Evolutionary conservation across 2,329 filamentous ascomycete species (phyloP).

Genomic region (Epichloe glyceriae): DNA sequence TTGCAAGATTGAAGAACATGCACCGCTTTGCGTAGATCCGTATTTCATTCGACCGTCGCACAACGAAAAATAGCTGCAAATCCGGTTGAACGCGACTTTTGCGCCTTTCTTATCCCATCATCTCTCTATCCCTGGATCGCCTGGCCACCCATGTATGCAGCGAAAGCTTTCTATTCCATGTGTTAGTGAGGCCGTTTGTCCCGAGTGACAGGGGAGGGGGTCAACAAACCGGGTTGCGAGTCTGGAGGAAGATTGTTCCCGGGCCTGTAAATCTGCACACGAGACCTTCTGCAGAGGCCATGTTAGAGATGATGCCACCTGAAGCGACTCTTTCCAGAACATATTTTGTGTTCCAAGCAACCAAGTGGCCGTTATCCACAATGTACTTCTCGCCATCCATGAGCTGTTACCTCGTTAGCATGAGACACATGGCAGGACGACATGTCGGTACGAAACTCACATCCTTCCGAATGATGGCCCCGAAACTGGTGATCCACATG

Average conservation of each 20-base stretch:
- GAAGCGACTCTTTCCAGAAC: conserved; percentile 79
- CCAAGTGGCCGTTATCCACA: conserved; percentile 83
- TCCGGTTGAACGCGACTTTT: neutral
- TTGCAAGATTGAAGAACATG: too few species aligned
- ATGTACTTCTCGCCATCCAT: conserved; percentile 72
- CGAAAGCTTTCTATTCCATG: conserved; percentile 33
- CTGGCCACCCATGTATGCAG: conserved; percentile 38
- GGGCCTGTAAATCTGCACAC: conserved; percentile 92
- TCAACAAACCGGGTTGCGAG: conserved; percentile 59
- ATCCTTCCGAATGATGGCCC: conserved; percentile 89
- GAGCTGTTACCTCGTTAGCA: conserved; percentile 24
- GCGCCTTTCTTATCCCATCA: neutral
- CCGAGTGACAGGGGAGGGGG: conserved; percentile 7
- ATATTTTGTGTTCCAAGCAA: conserved; percentile 96
- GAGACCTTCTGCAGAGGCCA: conserved; percentile 72
- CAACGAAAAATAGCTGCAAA: neutral
- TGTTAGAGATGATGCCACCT: conserved; percentile 81
- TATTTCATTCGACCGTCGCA: neutral
- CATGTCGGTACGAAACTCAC: conserved; percentile 30
- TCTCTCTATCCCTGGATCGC: conserved; percentile 18
- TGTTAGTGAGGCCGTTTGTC: neutral
- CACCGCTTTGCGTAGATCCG: too few species aligned
- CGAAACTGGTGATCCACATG: conserved; percentile 84
- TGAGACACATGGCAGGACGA: neutral
- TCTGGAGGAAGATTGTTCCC: conserved; percentile 86